Base-by-base conservation (phyloP, 1,284 basidiomycete genomes). In the Pholiota adiposa region DNA sequence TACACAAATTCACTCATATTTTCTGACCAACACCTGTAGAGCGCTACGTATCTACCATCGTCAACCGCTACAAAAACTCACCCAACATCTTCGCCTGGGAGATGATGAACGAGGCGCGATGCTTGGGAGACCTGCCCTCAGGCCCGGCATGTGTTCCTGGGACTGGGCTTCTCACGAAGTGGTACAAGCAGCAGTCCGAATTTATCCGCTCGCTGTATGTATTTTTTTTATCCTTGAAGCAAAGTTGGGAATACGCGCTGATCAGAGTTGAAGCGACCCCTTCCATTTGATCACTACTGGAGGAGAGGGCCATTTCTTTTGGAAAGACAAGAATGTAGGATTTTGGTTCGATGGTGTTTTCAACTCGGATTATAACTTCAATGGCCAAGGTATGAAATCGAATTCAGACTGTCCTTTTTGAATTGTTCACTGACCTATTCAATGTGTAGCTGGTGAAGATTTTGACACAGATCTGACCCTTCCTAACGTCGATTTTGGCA, bases 61-160 rank as follows among this genome's bases (percentile, higher is more conserved):
- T 86, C 27, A 75, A 82, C 54, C 74, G 84, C 58, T 86, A 86
- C 73, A 85, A 83, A 67, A 66, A 74, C 51, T 84, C 81, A 0
- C 72, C 78, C 0, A 76, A 79, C 48, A 79, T 86, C 29, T 85
- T 85, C 63, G 83, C 83, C 0, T 85, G 83, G 84, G 83, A 86
- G 66, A 75, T 86, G 38, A 79, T 83, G 74, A 86, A 86, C 60
- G 84, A 86, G 67, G 82, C 84, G 0, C 78, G 84, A 6, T 86
- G 83, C 67, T 65, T 78, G 9, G 80, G 83, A n/a, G 83, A 86
- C 51, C 72, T 81, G 27, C 75, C 76, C 9, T 68, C 75, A 9
- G 79, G 82, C 9, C 76, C 83, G 0, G 68, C 69, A 34, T 86
- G 83, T 65, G 76, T 79, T 16, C 75, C 83, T 25, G 79, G 79